A percentile compares a stretch with the other conserved stretches of the same genome.
Conservation (phyloP, 495 filamentous ascomycete species). For the Podospora conica region DNA sequence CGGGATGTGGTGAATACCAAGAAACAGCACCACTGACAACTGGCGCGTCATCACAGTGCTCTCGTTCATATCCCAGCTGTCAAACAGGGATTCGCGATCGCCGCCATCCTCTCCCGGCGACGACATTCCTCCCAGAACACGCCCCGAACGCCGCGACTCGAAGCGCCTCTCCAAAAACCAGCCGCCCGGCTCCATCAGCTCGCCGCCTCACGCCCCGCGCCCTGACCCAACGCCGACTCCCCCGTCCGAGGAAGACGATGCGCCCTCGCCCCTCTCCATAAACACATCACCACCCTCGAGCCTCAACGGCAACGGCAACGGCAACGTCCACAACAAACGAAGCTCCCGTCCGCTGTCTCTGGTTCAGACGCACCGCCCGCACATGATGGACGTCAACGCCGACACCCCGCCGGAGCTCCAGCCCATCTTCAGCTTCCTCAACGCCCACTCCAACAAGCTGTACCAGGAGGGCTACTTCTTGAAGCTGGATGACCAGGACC, state of each 20-base stretch:
- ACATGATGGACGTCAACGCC: constrained; percentile 71
- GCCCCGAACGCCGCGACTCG: background rate
- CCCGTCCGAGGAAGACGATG: constrained; percentile 32
- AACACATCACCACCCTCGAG: constrained; percentile 19
- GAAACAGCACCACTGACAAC: constrained; percentile 20
- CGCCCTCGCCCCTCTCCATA: constrained; percentile 21
- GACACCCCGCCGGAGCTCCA: constrained; percentile 89
- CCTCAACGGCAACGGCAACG: constrained; percentile 17
- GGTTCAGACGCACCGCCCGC: constrained; percentile 79
- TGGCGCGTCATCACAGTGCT: constrained; percentile 39
- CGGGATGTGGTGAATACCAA: background rate
- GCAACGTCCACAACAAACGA: constrained; percentile 22
- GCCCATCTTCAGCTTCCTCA: constrained; percentile 89
- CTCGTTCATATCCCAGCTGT: constrained; percentile 56
- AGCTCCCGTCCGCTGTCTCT: constrained; percentile 53
- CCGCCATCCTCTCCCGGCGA: constrained; percentile 31
- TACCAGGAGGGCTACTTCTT: constrained; percentile 98
- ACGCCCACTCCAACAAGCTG: constrained; percentile 91
- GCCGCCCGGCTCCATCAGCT: constrained; percentile 11
- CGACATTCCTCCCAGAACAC: constrained; percentile 19
- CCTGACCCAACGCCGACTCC: constrained; percentile 8
- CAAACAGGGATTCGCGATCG: constrained; percentile 37
- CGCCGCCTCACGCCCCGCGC: constrained; percentile 12
- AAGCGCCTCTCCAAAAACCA: constrained; percentile 18
- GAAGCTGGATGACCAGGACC: constrained; percentile 90